These are phyloP conservation scores for Cyclostephanos invisitatus DNA, from an alignment of 108 stramenopile genomes.

Conservation along the genomic window DNA sequence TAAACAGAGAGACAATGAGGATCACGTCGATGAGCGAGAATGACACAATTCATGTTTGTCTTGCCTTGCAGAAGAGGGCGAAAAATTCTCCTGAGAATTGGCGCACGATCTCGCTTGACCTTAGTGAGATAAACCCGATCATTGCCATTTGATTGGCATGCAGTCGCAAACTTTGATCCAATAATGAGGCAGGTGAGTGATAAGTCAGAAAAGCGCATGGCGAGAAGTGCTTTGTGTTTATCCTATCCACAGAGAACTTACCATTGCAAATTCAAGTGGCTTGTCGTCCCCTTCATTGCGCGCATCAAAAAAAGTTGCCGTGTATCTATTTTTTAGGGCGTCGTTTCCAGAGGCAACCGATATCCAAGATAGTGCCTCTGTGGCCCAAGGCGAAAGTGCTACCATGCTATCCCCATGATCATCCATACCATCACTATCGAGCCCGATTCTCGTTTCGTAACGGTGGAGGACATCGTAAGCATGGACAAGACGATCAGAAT, in stretches of 20 bases:
- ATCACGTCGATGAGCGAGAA: not conserved
- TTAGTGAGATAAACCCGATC: constrained; percentile 61
- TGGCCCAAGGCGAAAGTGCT: constrained; percentile 37
- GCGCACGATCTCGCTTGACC: constrained; percentile 59
- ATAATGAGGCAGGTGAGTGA: not conserved
- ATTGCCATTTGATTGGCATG: constrained; percentile 23
- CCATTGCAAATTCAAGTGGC: constrained; percentile 38
- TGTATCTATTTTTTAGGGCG: constrained; percentile 11
- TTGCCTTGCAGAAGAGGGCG: constrained; percentile 60
- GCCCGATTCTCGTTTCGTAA: constrained; percentile 51
- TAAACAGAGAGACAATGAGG: not conserved
- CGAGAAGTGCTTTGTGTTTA: not conserved
- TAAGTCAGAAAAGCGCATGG: not conserved
- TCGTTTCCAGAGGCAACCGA: constrained; percentile 38
- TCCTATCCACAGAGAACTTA: not conserved
- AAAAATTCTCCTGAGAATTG: constrained; percentile 68
- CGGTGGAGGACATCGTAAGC: constrained; percentile 69
- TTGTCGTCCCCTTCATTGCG: constrained; percentile 16
- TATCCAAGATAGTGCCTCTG: constrained; percentile 55
- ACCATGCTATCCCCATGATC: constrained; percentile 10
- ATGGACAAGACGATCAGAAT: constrained; percentile 43
- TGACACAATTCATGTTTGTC: not conserved
- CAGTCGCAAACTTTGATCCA: constrained; percentile 32
- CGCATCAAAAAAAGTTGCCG: constrained; percentile 9
- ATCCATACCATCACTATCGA: constrained; percentile 11